Conservation (phyloP, 805 yeast genomes). For the Metschnikowia orientalis region DNA sequence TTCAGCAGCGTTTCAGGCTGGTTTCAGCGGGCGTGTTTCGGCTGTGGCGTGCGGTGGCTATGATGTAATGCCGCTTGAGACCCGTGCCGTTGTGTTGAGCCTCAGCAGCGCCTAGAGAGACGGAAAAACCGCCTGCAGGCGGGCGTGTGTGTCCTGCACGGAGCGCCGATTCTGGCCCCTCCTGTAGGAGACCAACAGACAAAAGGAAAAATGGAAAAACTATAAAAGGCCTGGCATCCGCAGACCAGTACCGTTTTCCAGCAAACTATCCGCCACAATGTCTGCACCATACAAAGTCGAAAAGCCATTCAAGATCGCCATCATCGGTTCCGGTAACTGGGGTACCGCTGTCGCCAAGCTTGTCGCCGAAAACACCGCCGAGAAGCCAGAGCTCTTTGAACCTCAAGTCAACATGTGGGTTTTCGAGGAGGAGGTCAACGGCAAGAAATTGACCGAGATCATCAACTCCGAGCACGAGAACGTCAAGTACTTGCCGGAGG, state of each 20-base stretch:
- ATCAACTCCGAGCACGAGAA: constrained; percentile 42
- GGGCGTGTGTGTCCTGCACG: constrained; percentile 5
- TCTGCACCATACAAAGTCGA: constrained; percentile 30
- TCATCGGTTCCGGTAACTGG: constrained; percentile 47
- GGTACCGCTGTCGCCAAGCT: constrained; percentile 46
- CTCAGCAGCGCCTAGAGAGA: too few relatives aligned
- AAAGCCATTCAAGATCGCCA: constrained; percentile 35
- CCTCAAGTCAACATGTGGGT: constrained; percentile 45
- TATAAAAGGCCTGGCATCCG: constrained; percentile 9
- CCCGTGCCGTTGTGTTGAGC: too few relatives aligned
- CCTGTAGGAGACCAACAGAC: constrained; percentile 7
- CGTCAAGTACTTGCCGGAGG: constrained; percentile 42
- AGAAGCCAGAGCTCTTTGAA: constrained; percentile 35
- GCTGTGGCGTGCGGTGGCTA: too few relatives aligned
- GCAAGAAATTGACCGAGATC: constrained; percentile 39
- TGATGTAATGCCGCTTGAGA: too few relatives aligned
- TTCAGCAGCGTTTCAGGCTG: too few relatives aligned
- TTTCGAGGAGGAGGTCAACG: constrained; percentile 39
- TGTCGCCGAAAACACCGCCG: constrained; percentile 40
- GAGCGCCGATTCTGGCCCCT: constrained; percentile 3
- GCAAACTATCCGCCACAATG: constrained; percentile 12
- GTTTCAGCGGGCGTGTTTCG: too few relatives aligned
- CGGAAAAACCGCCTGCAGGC: neutral
- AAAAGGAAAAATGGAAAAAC: constrained; percentile 10
- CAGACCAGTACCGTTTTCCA: neutral